phyloP scores from a whole-genome alignment of 1,284 basidiomycete species.

The Rhodotorula glutinis region DNA sequence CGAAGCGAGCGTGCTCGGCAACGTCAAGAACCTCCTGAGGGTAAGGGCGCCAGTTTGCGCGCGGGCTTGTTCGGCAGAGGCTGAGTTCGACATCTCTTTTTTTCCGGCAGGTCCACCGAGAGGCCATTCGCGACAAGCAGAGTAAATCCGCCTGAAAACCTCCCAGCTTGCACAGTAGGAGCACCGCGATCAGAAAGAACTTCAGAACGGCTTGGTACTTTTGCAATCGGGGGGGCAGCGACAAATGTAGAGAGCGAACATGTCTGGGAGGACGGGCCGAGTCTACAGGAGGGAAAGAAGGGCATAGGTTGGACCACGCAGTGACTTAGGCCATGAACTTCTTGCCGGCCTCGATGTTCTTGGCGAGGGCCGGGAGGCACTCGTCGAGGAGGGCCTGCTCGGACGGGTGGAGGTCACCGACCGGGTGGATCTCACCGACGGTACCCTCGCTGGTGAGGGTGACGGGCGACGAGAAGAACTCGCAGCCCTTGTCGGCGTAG shows the following conservation, averaged over 20 bases:
- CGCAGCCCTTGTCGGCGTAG: constrained; percentile 55
- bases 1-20: constrained; percentile 21
- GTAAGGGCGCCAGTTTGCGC: not conserved
- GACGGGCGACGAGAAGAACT: constrained; percentile 86
- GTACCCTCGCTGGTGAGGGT: constrained; percentile 78
- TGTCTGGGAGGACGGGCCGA: too few species aligned
- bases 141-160: too few species aligned
- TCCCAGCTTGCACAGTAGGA: not conserved
- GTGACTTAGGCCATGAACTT: constrained; percentile 16
- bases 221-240: not conserved
- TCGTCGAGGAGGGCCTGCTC: constrained; percentile 84
- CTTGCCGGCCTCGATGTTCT: constrained; percentile 66
- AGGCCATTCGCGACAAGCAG: not conserved
- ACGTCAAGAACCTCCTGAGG: constrained; percentile 14
- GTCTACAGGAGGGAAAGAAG: not conserved
- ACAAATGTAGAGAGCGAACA: not conserved
- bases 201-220: not conserved
- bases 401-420: constrained; percentile 70
- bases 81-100: not conserved
- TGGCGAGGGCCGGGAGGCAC: constrained; percentile 73
- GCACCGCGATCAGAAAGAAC: not conserved
- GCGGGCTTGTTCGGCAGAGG: too few species aligned
- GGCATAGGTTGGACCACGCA: too few species aligned
- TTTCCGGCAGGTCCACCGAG: not conserved
- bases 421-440: constrained; percentile 79